A percentile compares a stretch with the other conserved stretches of the same genome.
Evolutionary conservation across 768 basidiomycete genomes (phyloP).

Genomic region (Termitomyces sp.): DNA sequence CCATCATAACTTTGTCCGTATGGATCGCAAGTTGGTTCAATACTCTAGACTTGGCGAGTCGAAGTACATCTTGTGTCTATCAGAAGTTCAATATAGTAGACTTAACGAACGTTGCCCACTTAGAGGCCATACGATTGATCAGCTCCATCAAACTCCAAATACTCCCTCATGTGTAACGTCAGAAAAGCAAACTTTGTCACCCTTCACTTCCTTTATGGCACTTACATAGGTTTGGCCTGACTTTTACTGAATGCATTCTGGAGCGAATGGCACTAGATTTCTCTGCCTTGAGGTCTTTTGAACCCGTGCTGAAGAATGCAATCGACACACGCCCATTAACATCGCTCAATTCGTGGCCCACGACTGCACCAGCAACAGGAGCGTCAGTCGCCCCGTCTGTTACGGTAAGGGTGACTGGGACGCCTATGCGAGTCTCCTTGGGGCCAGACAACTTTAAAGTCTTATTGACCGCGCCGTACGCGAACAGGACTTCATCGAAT

Average conservation of each 20-base stretch:
- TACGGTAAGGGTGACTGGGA: conserved; percentile 28
- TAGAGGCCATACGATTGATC: not conserved
- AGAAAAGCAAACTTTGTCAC: not conserved
- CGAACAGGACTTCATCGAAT: conserved; percentile 4
- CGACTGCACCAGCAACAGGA: conserved; percentile 28
- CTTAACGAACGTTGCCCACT: not conserved
- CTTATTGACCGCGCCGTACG: not conserved
- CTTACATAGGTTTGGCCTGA: not conserved
- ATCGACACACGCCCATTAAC: conserved; percentile 23
- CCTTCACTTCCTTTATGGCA: not conserved
- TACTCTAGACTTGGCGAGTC: too few species aligned
- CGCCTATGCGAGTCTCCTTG: conserved; percentile 10
- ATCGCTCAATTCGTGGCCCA: conserved; percentile 20
- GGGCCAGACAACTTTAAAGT: conserved; percentile 2
- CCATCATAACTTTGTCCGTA: too few species aligned
- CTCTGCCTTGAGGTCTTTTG: conserved; percentile 26
- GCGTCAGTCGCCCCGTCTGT: conserved; percentile 29
- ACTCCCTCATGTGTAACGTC: not conserved
- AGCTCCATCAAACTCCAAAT: not conserved
- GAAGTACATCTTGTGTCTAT: not conserved
- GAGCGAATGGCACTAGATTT: conserved; percentile 28
- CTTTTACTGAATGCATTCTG: conserved; percentile 10
- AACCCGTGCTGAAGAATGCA: conserved; percentile 20
- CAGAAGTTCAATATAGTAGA: not conserved
- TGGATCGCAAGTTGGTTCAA: too few species aligned